Base-by-base conservation (phyloP, 169 alveolate genomes). In the Plasmodium knowlesi region DNA sequence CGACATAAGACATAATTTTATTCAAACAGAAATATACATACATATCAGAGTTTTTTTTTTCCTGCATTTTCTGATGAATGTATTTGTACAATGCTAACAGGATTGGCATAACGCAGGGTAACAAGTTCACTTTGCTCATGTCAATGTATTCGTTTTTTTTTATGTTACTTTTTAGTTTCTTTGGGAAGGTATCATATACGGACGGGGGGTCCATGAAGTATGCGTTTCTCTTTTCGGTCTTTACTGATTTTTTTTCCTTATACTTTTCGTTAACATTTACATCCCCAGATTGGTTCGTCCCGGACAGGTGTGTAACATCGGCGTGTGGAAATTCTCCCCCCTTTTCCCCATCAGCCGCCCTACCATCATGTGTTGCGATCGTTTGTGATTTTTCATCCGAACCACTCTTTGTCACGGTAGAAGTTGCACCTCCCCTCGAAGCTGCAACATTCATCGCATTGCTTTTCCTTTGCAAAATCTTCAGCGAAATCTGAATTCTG, bases 21-120 rank as follows among this genome's bases (percentile, higher is more conserved):
- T 80, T 79, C 72, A 89, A 22, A 78, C 82, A 61, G 79, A 79
- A 79, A 89, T 89, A 79, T 79, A 89, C 46, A 61, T 32, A 80
- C 41, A 78, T 14, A 22, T 89, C 90, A 2, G 94, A 89, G 37
- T 74, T 85, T 28, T 37, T 57, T 54, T 50, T 86, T 89, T 78
- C 82, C 22, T 61, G 32, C 61, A 78, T 80, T 28, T 34, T 78
- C 46, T 41, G 39, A 61, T 54, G 8, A 22, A 89, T 41, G 50
- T 89, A 79, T 37, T 89, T 89, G 82, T 79, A 89, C 32, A 89
- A 79, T 57, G 67, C 71, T 41, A 89, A 14, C 37, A 89, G 19
- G 22, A 89, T 53, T 16, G 94, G 94, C 53, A 89, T 61, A 30
- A 82, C 82, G 22, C 94, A 89, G 37, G 94, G 94, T 57, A 89